phyloP scores from a whole-genome alignment of 352 stramenopile genomes.

The Phytopythium mirpurense region DNA sequence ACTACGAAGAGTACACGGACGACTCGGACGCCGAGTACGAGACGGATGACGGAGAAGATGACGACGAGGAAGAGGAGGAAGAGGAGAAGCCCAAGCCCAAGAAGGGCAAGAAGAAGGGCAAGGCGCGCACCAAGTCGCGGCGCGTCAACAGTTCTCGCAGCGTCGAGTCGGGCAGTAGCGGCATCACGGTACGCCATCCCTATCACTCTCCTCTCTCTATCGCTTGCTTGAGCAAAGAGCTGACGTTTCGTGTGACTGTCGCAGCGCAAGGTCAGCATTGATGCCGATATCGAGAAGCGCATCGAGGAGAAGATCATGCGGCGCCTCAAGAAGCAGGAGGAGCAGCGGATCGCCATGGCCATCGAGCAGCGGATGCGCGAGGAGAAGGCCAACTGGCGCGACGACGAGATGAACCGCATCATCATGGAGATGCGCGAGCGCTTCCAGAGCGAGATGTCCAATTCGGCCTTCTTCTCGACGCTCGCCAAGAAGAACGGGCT shows the following conservation, averaged over 20 bases:
- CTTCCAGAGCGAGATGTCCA: slow-evolving; percentile 79
- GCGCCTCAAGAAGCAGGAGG: slow-evolving; percentile 84
- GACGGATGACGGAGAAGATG: slow-evolving; percentile 43
- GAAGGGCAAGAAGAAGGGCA: slow-evolving; percentile 47
- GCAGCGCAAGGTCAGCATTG: slow-evolving; percentile 53
- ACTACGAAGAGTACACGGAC: slow-evolving; percentile 46
- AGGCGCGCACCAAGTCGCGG: slow-evolving; percentile 27
- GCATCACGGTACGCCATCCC: slow-evolving; percentile 20
- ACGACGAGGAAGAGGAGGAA: slow-evolving; percentile 59
- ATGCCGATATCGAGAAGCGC: slow-evolving; percentile 74
- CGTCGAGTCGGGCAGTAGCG: slow-evolving; percentile 27
- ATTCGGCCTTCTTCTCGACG: slow-evolving; percentile 48
- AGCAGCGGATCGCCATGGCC: slow-evolving; percentile 74
- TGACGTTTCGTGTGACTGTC: not conserved
- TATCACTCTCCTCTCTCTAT: not conserved
- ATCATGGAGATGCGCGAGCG: slow-evolving; percentile 87
- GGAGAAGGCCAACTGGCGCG: slow-evolving; percentile 83
- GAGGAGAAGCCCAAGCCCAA: slow-evolving; percentile 66
- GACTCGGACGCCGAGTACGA: slow-evolving; percentile 68
- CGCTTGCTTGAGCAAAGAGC: not conserved
- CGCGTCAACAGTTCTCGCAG: slow-evolving; percentile 43
- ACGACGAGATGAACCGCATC: slow-evolving; percentile 89
- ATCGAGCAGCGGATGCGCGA: slow-evolving; percentile 81
- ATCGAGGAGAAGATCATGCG: slow-evolving; percentile 87
- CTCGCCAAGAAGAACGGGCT: slow-evolving; percentile 65